These are phyloP conservation scores for Funneliformis mosseae DNA, from an alignment of 192 early-diverging fungal species.

Conservation along the genomic window DNA sequence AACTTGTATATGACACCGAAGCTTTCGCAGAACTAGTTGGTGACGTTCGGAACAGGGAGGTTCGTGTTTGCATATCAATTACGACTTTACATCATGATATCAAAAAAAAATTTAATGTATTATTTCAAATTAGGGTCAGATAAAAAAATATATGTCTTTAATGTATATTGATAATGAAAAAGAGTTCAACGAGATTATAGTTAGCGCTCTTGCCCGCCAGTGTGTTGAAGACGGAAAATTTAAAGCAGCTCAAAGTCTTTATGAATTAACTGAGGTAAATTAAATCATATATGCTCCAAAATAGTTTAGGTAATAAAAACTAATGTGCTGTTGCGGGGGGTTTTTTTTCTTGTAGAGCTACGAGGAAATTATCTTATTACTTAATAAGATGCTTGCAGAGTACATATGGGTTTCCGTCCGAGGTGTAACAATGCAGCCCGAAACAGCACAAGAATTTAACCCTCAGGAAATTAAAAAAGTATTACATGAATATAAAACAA, in stretches of 20 bases:
- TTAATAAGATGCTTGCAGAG: constrained; percentile 39
- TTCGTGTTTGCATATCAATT: background rate
- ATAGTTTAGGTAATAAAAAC: background rate
- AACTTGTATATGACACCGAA: constrained; percentile 29
- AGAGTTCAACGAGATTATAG: constrained; percentile 32
- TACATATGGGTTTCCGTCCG: constrained; percentile 22
- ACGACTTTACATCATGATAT: background rate
- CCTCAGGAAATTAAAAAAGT: constrained; percentile 9
- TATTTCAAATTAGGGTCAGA: constrained; percentile 21
- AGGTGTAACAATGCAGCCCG: background rate
- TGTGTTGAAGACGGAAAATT: constrained; percentile 24
- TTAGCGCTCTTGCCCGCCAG: constrained; percentile 8
- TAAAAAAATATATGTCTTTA: constrained; percentile 12
- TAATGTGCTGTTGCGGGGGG: background rate
- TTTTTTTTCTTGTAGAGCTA: constrained; percentile 40
- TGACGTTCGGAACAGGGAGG: background rate
- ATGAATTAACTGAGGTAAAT: constrained; percentile 29
- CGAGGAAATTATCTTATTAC: constrained; percentile 25
- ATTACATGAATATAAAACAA: constrained; percentile 4
- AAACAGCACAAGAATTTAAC: constrained; percentile 15
- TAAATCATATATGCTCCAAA: background rate
- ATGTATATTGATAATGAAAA: constrained; percentile 21
- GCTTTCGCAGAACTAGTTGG: constrained; percentile 18
- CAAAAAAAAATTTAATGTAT: background rate
- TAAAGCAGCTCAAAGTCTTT: constrained; percentile 11